Conservation (phyloP, 768 basidiomycete species). For the Hygrocybe coccinea region DNA sequence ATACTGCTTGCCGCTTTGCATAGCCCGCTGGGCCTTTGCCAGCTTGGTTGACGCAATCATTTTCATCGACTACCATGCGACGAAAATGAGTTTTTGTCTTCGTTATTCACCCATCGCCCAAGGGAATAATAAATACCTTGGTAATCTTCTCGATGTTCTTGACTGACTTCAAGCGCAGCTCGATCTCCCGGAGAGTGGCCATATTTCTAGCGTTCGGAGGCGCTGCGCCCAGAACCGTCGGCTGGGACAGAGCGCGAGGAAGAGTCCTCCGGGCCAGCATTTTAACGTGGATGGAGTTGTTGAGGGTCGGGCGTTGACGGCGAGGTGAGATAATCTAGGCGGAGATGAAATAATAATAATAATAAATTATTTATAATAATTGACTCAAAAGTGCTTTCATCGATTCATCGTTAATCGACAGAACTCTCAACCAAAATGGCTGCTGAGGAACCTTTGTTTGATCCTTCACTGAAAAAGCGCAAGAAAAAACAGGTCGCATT, state of each 20-base stretch:
- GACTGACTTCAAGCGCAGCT: slow-evolving; percentile 93
- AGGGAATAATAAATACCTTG: slow-evolving; percentile 54
- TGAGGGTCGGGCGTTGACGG: slow-evolving; percentile 41
- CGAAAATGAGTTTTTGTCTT: slow-evolving; percentile 8
- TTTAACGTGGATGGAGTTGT: slow-evolving; percentile 12
- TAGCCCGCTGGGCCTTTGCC: slow-evolving; percentile 89
- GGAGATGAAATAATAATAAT: slow-evolving; percentile 20
- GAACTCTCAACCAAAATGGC: slow-evolving; percentile 37
- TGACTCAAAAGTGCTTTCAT: slow-evolving; percentile 7
- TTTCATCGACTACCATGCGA: slow-evolving; percentile 76
- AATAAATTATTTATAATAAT: neutral
- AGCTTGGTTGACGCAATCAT: slow-evolving; percentile 99
- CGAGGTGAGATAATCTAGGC: slow-evolving; percentile 22
- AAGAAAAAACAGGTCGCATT: slow-evolving; percentile 88
- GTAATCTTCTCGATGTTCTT: slow-evolving; percentile 99
- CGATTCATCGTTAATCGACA: slow-evolving; percentile 12
- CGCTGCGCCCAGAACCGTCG: slow-evolving; percentile 36
- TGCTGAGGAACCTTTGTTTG: slow-evolving; percentile 73
- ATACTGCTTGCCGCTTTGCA: slow-evolving; percentile 87
- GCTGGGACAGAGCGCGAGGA: slow-evolving; percentile 36
- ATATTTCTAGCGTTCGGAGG: slow-evolving; percentile 69
- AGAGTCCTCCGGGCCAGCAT: slow-evolving; percentile 49
- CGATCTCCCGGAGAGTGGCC: slow-evolving; percentile 98
- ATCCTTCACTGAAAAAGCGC: slow-evolving; percentile 78
- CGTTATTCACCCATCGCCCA: neutral